Evolutionary conservation across 768 basidiomycete species (phyloP), one percentile per base, ranked within the genome.

Genomic region (Gautieria morchelliformis): DNA sequence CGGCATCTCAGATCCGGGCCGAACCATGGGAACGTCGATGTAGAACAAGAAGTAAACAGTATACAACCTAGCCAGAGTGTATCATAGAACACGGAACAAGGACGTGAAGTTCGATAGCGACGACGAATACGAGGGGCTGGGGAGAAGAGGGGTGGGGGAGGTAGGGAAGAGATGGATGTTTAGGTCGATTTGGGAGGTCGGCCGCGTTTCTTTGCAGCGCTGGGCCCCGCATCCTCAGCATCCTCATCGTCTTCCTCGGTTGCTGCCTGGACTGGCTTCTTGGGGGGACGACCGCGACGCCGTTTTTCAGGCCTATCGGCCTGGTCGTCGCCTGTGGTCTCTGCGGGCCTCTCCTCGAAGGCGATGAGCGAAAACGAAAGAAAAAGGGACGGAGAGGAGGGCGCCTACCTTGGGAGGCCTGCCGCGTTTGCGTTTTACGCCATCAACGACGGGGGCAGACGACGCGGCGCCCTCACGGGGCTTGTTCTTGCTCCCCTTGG

Each of bases 401-500:
- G 51, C 61, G 60, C 69, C 63, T 65, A 78, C 79, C 72, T 81
- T 80, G 64, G 72, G 77, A 56, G 78, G 78, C 61, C 78, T 69
- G 24, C 78, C 78, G 60, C 78, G 70, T 54, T 75, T 78, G 63
- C 74, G 72, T 71, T 77, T 77, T 53, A 53, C 63, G 52, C 66
- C 60, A 30, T 60, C 59, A 14, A 65, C 61, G 17, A 71, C 61
- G 15, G 69, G 40, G 12, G 67, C 65, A 1, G 67, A 63, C 32
- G 69, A 62, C 56, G 70, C 63, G 40, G 70, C 62, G 59, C 66
- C 72, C 67, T 68, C 65, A 62, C 67, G 69, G 66, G 78, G 79
- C 75, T 81, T 82, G 71, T 82, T 82, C 74, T 89, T 93, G 71
- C 87, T 89, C 64, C 92, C 92, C 70, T 85, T 90, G 60, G 93